phyloP scores from a whole-genome alignment of 1,284 basidiomycete species.

The Pterulicium gracile region DNA sequence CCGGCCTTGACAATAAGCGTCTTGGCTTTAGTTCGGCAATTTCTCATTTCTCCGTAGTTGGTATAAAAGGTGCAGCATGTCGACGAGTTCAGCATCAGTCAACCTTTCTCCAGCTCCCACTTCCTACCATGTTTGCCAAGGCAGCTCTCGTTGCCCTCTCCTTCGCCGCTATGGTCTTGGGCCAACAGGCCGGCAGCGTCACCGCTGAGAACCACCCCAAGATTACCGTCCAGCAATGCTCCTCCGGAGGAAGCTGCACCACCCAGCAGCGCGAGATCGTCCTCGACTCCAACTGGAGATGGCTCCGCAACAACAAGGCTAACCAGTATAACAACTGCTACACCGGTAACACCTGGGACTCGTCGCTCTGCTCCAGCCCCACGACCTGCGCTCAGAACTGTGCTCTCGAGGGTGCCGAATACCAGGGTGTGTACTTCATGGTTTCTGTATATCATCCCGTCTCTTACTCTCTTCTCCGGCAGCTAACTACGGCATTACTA shows the following conservation, averaged over 20 bases:
- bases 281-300: constrained; percentile 45
- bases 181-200: constrained; percentile 28
- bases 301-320: constrained; percentile 30
- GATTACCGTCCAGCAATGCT: constrained; percentile 28
- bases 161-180: constrained; percentile 18
- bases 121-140: constrained; percentile 17
- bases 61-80: no score
- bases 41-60: no score
- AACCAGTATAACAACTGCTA: constrained; percentile 48
- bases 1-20: no score
- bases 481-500: constrained; percentile 31
- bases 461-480: constrained; percentile 9
- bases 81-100: no score
- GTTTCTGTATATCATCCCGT: background rate
- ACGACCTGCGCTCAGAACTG: constrained; percentile 39
- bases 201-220: constrained; percentile 30
- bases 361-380: constrained; percentile 34
- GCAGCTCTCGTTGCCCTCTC: constrained; percentile 16
- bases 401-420: constrained; percentile 49
- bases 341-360: constrained; percentile 42
- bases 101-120: no score
- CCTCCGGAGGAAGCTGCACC: constrained; percentile 28
- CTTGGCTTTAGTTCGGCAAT: no score
- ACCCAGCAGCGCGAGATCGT: constrained; percentile 23
- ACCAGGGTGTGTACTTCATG: constrained; percentile 23